Percentiles rank a stretch among this genome's conserved stretches.
These are phyloP conservation scores for Verticillium isaacii DNA, from an alignment of 2,329 filamentous ascomycete species.

Conservation along the genomic window DNA sequence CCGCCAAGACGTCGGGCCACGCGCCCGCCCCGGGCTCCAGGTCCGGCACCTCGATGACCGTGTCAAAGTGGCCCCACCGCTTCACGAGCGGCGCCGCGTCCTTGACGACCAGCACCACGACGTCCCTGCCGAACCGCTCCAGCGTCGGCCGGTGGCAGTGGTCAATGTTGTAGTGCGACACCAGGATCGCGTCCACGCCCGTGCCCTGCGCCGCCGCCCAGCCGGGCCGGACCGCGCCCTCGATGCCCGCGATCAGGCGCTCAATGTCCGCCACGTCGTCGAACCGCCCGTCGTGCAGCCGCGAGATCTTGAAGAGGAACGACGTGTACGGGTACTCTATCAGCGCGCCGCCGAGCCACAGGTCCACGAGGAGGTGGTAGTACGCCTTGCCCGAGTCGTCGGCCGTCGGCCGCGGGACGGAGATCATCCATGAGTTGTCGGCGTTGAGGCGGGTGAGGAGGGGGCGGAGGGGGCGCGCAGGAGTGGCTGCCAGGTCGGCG, in stretches of 20 bases:
- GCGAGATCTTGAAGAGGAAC: not conserved
- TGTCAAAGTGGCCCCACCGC: constrained; percentile 3
- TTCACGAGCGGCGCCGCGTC: not conserved
- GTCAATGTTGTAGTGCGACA: constrained; percentile 5
- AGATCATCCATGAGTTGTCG: constrained; percentile 28
- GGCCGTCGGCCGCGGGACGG: constrained; percentile 21
- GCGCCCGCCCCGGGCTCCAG: not conserved
- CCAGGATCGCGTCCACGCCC: constrained; percentile 4
- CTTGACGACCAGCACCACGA: not conserved
- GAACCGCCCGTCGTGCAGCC: not conserved
- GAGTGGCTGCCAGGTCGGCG: not conserved
- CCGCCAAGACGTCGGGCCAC: constrained; percentile 1
- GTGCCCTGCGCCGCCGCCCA: not conserved
- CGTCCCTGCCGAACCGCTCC: not conserved
- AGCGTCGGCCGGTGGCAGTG: constrained; percentile 5
- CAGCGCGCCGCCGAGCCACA: constrained; percentile 22
- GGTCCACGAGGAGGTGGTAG: constrained; percentile 26
- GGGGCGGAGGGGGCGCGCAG: constrained; percentile 9
- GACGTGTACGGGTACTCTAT: not conserved
- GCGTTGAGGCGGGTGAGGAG: constrained; percentile 26
- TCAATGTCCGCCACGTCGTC: not conserved
- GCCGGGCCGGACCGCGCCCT: not conserved
- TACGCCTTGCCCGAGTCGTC: constrained; percentile 19
- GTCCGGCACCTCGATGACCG: not conserved
- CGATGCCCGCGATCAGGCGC: not conserved